Evolutionary conservation across 768 basidiomycete genomes (phyloP).

Genomic region (Tulasnella sp.): DNA sequence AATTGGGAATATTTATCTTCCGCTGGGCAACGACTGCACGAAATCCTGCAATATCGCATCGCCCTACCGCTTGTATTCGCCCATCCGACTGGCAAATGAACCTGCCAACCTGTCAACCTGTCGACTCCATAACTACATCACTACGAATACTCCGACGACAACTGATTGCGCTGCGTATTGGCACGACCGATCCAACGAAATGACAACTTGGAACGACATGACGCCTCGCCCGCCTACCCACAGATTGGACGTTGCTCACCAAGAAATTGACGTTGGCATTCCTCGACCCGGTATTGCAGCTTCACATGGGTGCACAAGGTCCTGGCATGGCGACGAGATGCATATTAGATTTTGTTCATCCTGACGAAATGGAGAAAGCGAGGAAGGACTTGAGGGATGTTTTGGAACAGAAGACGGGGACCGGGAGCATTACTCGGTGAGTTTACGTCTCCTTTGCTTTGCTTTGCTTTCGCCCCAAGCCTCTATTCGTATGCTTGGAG

Average conservation of each 20-base stretch:
- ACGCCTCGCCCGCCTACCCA: not conserved
- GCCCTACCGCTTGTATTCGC: not conserved
- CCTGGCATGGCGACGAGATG: constrained; percentile 56
- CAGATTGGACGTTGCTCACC: constrained; percentile 78
- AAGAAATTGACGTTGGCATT: constrained; percentile 67
- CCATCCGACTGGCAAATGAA: not conserved
- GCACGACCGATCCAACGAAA: not conserved
- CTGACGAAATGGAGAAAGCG: constrained; percentile 69
- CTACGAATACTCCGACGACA: not conserved
- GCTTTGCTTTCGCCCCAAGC: constrained; percentile 4
- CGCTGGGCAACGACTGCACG: not conserved
- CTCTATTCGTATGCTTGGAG: not conserved
- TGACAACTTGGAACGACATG: not conserved
- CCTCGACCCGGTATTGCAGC: constrained; percentile 66
- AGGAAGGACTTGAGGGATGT: constrained; percentile 62
- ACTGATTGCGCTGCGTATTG: not conserved
- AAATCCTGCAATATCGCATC: not conserved
- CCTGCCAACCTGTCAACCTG: not conserved
- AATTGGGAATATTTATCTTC: not conserved
- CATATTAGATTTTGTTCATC: constrained; percentile 69
- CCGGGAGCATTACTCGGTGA: constrained; percentile 74
- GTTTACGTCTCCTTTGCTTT: constrained; percentile 17
- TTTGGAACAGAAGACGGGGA: constrained; percentile 59
- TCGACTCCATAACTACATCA: not conserved
- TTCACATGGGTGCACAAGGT: constrained; percentile 62